A percentile compares a stretch with the other conserved stretches of the same genome.
Conservation (phyloP, 2,329 filamentous ascomycete genomes). For the Achaetomium macrosporum region DNA sequence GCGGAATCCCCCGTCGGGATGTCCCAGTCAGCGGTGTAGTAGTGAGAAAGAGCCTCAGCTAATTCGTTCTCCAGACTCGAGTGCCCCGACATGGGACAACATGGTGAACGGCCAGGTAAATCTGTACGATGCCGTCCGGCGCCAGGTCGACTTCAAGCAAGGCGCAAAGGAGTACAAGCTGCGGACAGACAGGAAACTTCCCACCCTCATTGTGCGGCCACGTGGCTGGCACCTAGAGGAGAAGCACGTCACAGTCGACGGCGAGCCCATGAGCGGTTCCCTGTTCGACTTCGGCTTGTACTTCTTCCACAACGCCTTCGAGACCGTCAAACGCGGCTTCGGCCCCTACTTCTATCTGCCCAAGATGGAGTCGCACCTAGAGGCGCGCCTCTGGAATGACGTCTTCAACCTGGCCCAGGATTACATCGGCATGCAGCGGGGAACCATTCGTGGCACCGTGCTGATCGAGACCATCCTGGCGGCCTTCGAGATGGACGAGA, state of each 20-base stretch:
- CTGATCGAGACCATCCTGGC: slow-evolving; percentile 97
- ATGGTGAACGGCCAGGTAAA: slow-evolving; percentile 99
- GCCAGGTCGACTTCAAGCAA: slow-evolving; percentile 93
- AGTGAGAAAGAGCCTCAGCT: not conserved
- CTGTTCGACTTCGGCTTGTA: slow-evolving; percentile 98
- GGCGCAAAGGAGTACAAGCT: slow-evolving; percentile 96
- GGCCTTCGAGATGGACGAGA: slow-evolving; percentile 99
- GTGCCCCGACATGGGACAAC: slow-evolving; percentile 95
- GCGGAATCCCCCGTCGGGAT: not conserved
- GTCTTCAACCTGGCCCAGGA: slow-evolving; percentile 95
- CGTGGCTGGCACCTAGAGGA: slow-evolving; percentile 98
- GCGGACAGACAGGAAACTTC: slow-evolving; percentile 75
- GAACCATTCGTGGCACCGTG: slow-evolving; percentile 90
- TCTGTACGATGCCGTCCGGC: slow-evolving; percentile 90
- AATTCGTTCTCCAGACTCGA: slow-evolving; percentile 61
- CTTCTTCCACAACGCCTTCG: slow-evolving; percentile 96
- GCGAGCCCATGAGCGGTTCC: slow-evolving; percentile 84
- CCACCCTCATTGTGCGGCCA: slow-evolving; percentile 89
- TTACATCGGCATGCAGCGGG: slow-evolving; percentile 79
- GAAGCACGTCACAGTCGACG: slow-evolving; percentile 95
- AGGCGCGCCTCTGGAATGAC: slow-evolving; percentile 97
- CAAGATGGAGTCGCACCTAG: slow-evolving; percentile 97
- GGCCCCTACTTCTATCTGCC: slow-evolving; percentile 98
- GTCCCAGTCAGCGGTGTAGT: no score
- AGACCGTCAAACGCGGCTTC: slow-evolving; percentile 74